A percentile compares a stretch with the other conserved stretches of the same genome.
Evolutionary conservation across 768 basidiomycete genomes (phyloP).

Genomic region (Omphalotus guepiniiformis): DNA sequence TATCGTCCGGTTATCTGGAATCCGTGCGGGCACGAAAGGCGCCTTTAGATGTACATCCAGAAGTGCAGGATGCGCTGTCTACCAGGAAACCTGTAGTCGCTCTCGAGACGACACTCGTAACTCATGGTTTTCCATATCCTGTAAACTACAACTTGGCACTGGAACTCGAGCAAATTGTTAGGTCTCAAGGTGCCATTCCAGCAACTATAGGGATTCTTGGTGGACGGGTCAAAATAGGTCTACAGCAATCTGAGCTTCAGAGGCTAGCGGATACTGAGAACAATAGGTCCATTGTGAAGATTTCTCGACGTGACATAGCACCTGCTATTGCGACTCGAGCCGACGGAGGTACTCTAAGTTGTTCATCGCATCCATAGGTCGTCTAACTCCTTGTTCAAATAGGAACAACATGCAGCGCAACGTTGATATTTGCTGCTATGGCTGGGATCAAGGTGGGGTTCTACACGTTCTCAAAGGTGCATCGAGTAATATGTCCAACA

Average conservation of each 20-base stretch:
- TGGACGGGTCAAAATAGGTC: conserved; percentile 85
- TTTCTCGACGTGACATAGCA: conserved; percentile 80
- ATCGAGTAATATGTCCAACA: background rate
- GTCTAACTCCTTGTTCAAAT: conserved; percentile 16
- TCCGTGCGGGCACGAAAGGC: conserved; percentile 15
- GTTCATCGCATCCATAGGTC: background rate
- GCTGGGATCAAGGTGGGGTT: conserved; percentile 76
- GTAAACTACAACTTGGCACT: conserved; percentile 66
- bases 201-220: conserved; percentile 86
- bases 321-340: conserved; percentile 61
- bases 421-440: conserved; percentile 68
- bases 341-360: conserved; percentile 72
- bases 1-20: background rate
- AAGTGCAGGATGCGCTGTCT: conserved; percentile 77
- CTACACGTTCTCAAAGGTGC: conserved; percentile 8
- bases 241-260: conserved; percentile 60
- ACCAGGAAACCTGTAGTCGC: conserved; percentile 73
- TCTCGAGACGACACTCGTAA: conserved; percentile 88
- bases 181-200: conserved; percentile 73
- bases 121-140: conserved; percentile 88
- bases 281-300: conserved; percentile 45
- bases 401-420: conserved; percentile 74
- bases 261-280: conserved; percentile 52
- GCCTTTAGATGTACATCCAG: conserved; percentile 70
- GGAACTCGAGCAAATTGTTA: conserved; percentile 70